These are phyloP conservation scores for Fraxinus americana DNA, from an alignment of 257 asterid genomes.

Conservation along the genomic window DNA sequence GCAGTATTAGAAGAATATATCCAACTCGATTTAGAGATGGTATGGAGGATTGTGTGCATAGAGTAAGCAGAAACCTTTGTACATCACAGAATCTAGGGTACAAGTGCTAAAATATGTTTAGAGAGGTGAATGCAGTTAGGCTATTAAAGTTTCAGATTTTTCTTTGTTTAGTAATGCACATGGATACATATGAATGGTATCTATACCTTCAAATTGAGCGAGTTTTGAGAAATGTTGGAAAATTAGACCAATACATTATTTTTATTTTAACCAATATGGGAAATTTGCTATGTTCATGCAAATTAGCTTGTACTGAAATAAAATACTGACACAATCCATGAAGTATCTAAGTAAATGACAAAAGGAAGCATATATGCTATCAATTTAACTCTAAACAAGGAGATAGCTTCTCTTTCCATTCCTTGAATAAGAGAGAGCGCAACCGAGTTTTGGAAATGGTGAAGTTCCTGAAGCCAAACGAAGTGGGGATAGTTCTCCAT, in stretches of 20 bases:
- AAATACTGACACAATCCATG: not conserved
- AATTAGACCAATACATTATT: not conserved
- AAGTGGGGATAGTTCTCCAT: not conserved
- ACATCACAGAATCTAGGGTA: too few relatives aligned
- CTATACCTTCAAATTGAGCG: not conserved
- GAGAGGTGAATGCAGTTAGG: too few relatives aligned
- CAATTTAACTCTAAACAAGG: not conserved
- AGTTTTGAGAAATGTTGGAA: not conserved
- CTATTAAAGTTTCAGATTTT: too few relatives aligned
- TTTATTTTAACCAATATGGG: not conserved
- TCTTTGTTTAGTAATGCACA: not conserved
- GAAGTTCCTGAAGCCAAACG: not conserved
- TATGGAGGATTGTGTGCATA: too few relatives aligned
- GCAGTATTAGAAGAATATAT: too few relatives aligned
- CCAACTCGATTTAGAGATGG: too few relatives aligned
- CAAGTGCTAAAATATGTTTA: too few relatives aligned
- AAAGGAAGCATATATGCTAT: not conserved
- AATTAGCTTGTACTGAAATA: not conserved
- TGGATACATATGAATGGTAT: not conserved
- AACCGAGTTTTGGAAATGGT: not conserved
- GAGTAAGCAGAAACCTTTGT: too few relatives aligned
- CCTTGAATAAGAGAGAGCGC: not conserved
- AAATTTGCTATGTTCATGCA: not conserved
- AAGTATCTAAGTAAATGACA: not conserved
- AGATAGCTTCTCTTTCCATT: not conserved